Conservation (phyloP, 2,329 filamentous ascomycete genomes). For the Talaromyces verruculosus region DNA sequence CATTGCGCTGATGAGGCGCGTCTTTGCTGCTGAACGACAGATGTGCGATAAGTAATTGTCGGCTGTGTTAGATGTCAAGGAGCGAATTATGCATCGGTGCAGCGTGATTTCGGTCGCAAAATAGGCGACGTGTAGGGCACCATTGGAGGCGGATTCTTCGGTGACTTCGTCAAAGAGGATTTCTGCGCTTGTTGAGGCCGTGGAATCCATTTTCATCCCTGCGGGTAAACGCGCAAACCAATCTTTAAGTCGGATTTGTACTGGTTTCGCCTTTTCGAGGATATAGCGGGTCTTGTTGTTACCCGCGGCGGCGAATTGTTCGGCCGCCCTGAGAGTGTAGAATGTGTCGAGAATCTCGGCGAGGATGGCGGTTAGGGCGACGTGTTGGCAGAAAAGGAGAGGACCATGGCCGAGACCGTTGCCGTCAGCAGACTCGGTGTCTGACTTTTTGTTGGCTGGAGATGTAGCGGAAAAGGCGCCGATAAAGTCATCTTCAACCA, state of each 20-base stretch:
- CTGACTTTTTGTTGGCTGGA: not conserved
- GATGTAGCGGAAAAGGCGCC: conserved; percentile 34
- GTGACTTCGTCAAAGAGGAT: conserved; percentile 34
- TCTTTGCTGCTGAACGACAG: conserved; percentile 90
- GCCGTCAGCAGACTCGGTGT: not conserved
- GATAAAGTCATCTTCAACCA: conserved; percentile 44
- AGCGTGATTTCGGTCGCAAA: conserved; percentile 93
- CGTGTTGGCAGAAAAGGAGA: conserved; percentile 53
- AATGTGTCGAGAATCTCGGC: conserved; percentile 54
- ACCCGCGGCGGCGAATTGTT: conserved; percentile 44
- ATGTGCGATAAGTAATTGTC: conserved; percentile 88
- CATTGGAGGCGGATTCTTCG: conserved; percentile 48
- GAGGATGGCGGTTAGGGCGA: conserved; percentile 53
- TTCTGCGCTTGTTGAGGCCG: conserved; percentile 12
- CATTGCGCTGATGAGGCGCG: conserved; percentile 91
- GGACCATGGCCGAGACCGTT: conserved; percentile 41
- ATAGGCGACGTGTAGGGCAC: conserved; percentile 85
- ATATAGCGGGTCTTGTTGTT: conserved; percentile 51
- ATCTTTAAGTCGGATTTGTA: conserved; percentile 54
- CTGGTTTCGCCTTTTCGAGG: conserved; percentile 54
- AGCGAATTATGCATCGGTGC: conserved; percentile 85
- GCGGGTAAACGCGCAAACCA: conserved; percentile 54
- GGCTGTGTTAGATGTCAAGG: conserved; percentile 58
- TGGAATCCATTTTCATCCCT: conserved; percentile 49
- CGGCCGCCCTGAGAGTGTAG: conserved; percentile 52